Conservation (phyloP, 495 filamentous ascomycete species). For the Aspergillus affinis region DNA sequence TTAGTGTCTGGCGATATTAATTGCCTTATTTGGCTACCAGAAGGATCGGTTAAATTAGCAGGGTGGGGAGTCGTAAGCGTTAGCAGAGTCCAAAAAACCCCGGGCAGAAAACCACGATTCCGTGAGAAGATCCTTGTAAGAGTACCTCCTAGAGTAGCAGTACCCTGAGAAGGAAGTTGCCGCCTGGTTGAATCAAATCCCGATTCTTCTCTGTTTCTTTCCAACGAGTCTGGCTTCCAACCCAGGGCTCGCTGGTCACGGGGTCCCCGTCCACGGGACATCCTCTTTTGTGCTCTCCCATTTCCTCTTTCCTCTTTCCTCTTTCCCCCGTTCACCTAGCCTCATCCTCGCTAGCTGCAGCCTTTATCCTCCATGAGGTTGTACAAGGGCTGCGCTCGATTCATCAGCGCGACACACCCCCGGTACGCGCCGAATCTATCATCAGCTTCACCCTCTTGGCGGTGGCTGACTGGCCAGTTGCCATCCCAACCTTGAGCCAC, state of each 20-base stretch:
- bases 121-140: not conserved
- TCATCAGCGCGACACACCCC: too few species aligned
- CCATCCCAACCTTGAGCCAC: conserved; percentile 6
- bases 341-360: not conserved
- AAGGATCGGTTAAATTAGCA: not conserved
- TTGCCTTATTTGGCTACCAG: too few species aligned
- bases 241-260: not conserved
- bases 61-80: not conserved
- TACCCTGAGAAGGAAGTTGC: not conserved
- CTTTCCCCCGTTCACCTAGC: too few species aligned
- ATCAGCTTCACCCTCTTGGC: conserved; percentile 1
- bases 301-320: not conserved
- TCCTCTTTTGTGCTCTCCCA: too few species aligned
- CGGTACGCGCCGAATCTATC: too few species aligned
- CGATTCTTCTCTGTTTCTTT: not conserved
- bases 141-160: too few species aligned
- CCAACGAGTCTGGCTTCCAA: not conserved
- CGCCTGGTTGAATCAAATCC: not conserved
- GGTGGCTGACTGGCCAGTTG: conserved; percentile 5
- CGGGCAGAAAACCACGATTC: not conserved
- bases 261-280: not conserved
- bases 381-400: not conserved
- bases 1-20: not conserved
- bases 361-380: not conserved
- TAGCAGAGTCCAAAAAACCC: not conserved